Evolutionary conservation across 2,329 filamentous ascomycete genomes (phyloP).

Genomic region (Nothopassalora personata): DNA sequence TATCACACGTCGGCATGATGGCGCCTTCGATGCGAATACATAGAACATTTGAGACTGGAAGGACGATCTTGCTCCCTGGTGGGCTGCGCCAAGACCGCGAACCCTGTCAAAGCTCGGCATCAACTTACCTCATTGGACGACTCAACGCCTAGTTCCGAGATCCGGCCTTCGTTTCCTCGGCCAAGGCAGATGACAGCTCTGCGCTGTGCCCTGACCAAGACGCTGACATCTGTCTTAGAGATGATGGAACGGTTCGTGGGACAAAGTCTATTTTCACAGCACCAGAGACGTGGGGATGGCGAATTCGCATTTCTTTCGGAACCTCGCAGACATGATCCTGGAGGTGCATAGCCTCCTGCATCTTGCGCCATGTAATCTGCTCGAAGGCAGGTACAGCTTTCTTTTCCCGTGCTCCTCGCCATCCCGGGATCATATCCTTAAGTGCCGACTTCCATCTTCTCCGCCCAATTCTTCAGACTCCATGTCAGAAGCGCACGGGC

Average conservation of each 20-base stretch:
- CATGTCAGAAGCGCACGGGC: not conserved
- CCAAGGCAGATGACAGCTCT: too few species aligned
- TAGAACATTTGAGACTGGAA: too few species aligned
- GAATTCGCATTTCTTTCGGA: not conserved
- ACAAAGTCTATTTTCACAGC: not conserved
- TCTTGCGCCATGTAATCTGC: not conserved
- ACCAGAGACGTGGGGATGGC: not conserved
- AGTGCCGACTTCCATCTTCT: not conserved
- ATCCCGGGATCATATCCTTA: not conserved
- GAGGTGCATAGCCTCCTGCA: constrained; percentile 1
- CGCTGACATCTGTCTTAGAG: not conserved
- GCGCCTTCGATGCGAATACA: too few species aligned
- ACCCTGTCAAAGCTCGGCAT: not conserved
- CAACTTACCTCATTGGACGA: not conserved
- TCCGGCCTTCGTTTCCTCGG: too few species aligned
- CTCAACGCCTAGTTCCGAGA: too few species aligned
- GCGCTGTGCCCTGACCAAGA: too few species aligned
- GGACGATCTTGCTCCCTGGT: too few species aligned
- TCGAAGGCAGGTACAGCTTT: not conserved
- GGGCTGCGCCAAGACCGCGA: not conserved
- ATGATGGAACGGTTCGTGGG: not conserved
- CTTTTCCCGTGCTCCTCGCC: not conserved
- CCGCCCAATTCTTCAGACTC: not conserved
- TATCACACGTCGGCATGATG: too few species aligned
- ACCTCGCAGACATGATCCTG: not conserved